Conservation (phyloP, 2,329 filamentous ascomycete genomes). For the Alternaria arbusti region DNA sequence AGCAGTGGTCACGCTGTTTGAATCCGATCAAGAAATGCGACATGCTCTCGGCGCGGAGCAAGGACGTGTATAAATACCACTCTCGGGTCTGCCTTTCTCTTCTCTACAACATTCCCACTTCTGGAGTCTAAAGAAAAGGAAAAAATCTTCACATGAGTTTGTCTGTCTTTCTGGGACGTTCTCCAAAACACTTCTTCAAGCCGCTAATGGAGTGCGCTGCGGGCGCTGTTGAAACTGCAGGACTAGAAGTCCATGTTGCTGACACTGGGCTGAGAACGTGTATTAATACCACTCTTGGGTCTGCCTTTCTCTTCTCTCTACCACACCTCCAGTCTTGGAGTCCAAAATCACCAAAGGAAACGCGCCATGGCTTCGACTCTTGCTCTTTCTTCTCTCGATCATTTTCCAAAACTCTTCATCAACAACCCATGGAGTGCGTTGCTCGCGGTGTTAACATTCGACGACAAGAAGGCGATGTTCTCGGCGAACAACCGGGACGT, state of each 20-base stretch:
- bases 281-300: not conserved
- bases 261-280: not conserved
- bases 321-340: not conserved
- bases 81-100: not conserved
- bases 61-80: not conserved
- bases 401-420: not conserved
- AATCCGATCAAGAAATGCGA: accelerated
- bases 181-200: not conserved
- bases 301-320: not conserved
- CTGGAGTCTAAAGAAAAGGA: not conserved
- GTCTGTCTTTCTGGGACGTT: not conserved
- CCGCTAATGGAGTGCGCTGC: not conserved
- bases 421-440: not conserved
- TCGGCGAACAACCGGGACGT: not conserved
- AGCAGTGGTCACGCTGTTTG: not conserved
- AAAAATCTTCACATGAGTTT: not conserved
- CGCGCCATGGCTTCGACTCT: not conserved
- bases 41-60: accelerated
- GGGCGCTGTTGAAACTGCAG: no score
- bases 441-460: not conserved
- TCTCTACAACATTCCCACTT: not conserved
- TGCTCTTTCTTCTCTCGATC: not conserved
- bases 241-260: no score
- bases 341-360: not conserved
- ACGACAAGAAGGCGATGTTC: not conserved